Conservation (phyloP, 1,139 yeast species). For the Blastobotrys raffinosifermentans region DNA sequence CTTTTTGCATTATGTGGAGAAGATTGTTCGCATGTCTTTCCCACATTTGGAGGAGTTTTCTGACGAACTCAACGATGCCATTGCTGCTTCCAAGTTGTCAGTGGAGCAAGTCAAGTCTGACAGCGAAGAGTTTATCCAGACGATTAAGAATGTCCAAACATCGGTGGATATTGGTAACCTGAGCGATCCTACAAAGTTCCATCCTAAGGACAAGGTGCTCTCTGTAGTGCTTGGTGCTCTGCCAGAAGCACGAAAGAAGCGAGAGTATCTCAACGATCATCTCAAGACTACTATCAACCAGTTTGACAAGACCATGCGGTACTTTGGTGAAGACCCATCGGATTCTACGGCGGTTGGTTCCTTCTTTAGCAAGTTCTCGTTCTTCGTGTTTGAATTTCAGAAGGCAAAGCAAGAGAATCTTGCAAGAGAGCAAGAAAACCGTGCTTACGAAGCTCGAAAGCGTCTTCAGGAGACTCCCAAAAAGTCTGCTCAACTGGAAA, state of each 20-base stretch:
- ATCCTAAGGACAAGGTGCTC: slow-evolving; percentile 71
- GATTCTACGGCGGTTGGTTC: slow-evolving; percentile 57
- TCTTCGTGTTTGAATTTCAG: slow-evolving; percentile 68
- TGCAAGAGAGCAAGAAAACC: slow-evolving; percentile 70
- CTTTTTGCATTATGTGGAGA: slow-evolving; percentile 82
- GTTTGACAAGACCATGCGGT: slow-evolving; percentile 59
- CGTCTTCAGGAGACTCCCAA: slow-evolving; percentile 47
- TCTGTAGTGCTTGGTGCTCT: slow-evolving; percentile 47
- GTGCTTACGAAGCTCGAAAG: slow-evolving; percentile 71
- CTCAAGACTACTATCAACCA: slow-evolving; percentile 49
- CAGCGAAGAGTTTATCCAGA: slow-evolving; percentile 55
- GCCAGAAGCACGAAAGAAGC: slow-evolving; percentile 57
- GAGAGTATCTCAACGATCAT: slow-evolving; percentile 50
- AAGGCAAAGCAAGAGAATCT: slow-evolving; percentile 72
- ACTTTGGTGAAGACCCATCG: slow-evolving; percentile 73
- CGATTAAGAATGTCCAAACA: slow-evolving; percentile 47
- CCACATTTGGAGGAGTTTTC: slow-evolving; percentile 74
- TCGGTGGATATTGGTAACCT: slow-evolving; percentile 68
- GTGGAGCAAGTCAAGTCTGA: slow-evolving; percentile 72
- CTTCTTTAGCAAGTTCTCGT: slow-evolving; percentile 68
- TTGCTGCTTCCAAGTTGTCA: slow-evolving; percentile 58
- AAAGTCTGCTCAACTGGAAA: slow-evolving; percentile 25
- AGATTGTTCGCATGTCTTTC: slow-evolving; percentile 65
- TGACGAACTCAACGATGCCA: slow-evolving; percentile 64
- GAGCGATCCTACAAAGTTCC: slow-evolving; percentile 59